Conservation (phyloP, 139 green algal species). For the Chlamydomonas sphaeroides region DNA sequence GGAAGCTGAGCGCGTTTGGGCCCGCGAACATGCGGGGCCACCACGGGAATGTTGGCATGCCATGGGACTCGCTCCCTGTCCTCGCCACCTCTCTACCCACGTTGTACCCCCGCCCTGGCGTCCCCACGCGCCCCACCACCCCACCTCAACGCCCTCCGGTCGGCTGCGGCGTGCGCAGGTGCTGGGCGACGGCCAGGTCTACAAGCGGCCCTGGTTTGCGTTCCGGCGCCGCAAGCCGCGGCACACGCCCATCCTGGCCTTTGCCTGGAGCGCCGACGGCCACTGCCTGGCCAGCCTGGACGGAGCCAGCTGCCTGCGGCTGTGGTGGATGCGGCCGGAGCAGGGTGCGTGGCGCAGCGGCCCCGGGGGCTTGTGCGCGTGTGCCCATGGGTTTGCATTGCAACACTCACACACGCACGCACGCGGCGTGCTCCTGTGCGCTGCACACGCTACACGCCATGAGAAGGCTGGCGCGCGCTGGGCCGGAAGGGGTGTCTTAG, state of each 20-base stretch:
- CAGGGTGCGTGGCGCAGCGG: slow-evolving; percentile 32
- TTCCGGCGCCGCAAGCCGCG: slow-evolving; percentile 19
- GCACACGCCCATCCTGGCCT: slow-evolving; percentile 40
- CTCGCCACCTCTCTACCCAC: too few species aligned
- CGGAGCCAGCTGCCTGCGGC: slow-evolving; percentile 27
- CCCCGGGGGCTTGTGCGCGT: neutral
- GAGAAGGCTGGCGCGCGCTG: too few species aligned
- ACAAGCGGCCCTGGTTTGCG: slow-evolving; percentile 39
- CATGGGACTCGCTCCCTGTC: neutral
- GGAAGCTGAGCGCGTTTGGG: too few species aligned
- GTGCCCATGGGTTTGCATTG: neutral
- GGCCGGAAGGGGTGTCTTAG: too few species aligned
- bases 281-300: slow-evolving; percentile 59
- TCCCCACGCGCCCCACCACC: neutral
- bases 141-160: neutral
- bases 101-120: neutral
- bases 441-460: too few species aligned
- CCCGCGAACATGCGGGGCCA: too few species aligned
- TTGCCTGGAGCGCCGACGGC: slow-evolving; percentile 57
- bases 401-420: too few species aligned
- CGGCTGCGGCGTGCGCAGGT: too few species aligned
- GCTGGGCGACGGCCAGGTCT: slow-evolving; percentile 44
- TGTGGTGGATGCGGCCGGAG: slow-evolving; percentile 65
- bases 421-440: too few species aligned
- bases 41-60: too few species aligned